phyloP scores from a whole-genome alignment of 805 yeast genomes.

The Sugiyamaella marilandica region DNA sequence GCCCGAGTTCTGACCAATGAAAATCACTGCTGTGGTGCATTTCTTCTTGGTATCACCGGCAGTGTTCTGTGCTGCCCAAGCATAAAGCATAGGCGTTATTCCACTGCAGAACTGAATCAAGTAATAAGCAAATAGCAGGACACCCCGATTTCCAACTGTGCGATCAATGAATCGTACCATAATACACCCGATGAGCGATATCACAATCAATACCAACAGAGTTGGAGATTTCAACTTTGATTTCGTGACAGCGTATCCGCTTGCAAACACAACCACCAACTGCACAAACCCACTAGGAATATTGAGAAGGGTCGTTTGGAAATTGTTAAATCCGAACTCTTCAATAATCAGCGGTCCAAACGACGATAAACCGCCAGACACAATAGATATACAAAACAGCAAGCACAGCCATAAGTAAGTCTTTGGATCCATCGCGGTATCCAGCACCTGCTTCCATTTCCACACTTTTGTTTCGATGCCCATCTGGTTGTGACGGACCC shows the following conservation, averaged over 20 bases:
- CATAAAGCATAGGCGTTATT: constrained; percentile 26
- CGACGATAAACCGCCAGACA: constrained; percentile 33
- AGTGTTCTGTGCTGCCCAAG: constrained; percentile 28
- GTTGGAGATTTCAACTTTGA: constrained; percentile 14
- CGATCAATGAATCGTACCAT: constrained; percentile 13
- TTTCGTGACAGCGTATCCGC: neutral
- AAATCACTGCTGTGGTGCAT: constrained; percentile 23
- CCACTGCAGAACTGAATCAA: constrained; percentile 9
- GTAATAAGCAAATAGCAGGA: constrained; percentile 7
- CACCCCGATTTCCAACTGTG: neutral
- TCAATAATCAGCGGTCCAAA: constrained; percentile 30
- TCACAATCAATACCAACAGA: constrained; percentile 27
- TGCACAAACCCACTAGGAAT: constrained; percentile 40
- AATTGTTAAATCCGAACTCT: constrained; percentile 31
- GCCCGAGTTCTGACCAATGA: constrained; percentile 27
- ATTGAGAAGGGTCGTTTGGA: constrained; percentile 39
- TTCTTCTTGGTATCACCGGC: constrained; percentile 33
- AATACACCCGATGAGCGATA: constrained; percentile 33
- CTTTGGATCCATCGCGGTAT: constrained; percentile 41
- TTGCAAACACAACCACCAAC: constrained; percentile 29
- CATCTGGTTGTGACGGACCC: constrained; percentile 34
- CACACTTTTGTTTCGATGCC: constrained; percentile 41
- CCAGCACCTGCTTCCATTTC: constrained; percentile 41
- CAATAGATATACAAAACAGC: constrained; percentile 28
- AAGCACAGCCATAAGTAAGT: constrained; percentile 30